These are phyloP conservation scores for Aspergillus hiratsukae DNA, from an alignment of 2,329 filamentous ascomycete species.

Conservation along the genomic window DNA sequence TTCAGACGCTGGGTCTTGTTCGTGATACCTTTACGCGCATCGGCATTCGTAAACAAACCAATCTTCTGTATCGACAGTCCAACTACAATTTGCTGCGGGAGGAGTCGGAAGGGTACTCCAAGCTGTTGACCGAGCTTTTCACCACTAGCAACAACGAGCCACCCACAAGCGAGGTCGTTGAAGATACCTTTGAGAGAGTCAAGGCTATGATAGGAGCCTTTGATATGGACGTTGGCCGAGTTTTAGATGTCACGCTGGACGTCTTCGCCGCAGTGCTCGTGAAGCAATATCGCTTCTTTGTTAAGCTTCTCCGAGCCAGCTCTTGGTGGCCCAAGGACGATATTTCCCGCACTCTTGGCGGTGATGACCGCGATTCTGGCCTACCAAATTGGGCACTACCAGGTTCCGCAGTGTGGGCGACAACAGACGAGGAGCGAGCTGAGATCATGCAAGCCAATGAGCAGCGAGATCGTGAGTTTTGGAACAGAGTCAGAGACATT, in stretches of 20 bases:
- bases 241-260: slow-evolving; percentile 89
- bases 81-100: slow-evolving; percentile 95
- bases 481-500: slow-evolving; percentile 69
- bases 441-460: slow-evolving; percentile 54
- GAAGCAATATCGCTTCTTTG: slow-evolving; percentile 89
- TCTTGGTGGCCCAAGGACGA: slow-evolving; percentile 89
- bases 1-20: slow-evolving; percentile 74
- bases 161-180: slow-evolving; percentile 69
- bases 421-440: slow-evolving; percentile 65
- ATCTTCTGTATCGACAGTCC: slow-evolving; percentile 87
- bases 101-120: slow-evolving; percentile 94
- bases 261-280: slow-evolving; percentile 92
- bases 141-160: slow-evolving; percentile 73
- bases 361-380: slow-evolving; percentile 46
- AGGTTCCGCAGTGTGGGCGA: slow-evolving; percentile 58
- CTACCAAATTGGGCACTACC: slow-evolving; percentile 85
- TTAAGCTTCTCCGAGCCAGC: slow-evolving; percentile 84
- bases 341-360: slow-evolving; percentile 38
- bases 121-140: slow-evolving; percentile 92
- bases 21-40: slow-evolving; percentile 79
- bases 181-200: slow-evolving; percentile 83
- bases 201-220: slow-evolving; percentile 96
- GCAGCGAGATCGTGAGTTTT: slow-evolving; percentile 70
- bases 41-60: slow-evolving; percentile 84
- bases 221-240: slow-evolving; percentile 90